Conservation (phyloP, 257 asterid genomes). For the Forsythia viridissima region DNA sequence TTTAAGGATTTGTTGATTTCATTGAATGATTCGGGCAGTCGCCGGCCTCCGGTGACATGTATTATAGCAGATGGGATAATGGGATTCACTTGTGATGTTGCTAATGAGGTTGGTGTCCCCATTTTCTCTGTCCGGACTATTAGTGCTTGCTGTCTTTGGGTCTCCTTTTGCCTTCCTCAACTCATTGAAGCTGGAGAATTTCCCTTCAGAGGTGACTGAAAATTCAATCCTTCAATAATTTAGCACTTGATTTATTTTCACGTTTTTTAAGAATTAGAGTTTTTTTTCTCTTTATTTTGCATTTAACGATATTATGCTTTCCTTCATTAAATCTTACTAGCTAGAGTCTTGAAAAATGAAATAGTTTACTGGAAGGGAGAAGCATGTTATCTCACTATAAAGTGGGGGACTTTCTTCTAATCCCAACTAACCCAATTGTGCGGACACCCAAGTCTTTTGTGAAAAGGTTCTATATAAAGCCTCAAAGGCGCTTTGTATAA, state of each 20-base stretch:
- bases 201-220: constrained; percentile 43
- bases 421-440: neutral
- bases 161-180: constrained; percentile 36
- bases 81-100: constrained; percentile 49
- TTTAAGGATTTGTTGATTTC: constrained; percentile 42
- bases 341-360: neutral
- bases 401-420: neutral
- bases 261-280: neutral
- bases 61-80: constrained; percentile 47
- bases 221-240: neutral
- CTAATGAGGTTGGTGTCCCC: constrained; percentile 45
- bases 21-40: neutral
- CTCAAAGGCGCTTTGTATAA: neutral
- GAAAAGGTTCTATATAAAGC: neutral
- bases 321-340: neutral
- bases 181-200: constrained; percentile 45
- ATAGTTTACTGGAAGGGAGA: neutral
- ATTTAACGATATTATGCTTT: neutral
- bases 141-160: constrained; percentile 56
- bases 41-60: constrained; percentile 29
- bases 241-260: neutral
- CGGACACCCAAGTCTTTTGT: neutral
- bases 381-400: neutral
- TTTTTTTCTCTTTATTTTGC: too few relatives aligned
- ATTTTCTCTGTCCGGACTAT: constrained; percentile 43